Evolutionary conservation across 805 yeast genomes (phyloP), one percentile per base, ranked within the genome.

Genomic region (Nakazawaea wickerhamii): DNA sequence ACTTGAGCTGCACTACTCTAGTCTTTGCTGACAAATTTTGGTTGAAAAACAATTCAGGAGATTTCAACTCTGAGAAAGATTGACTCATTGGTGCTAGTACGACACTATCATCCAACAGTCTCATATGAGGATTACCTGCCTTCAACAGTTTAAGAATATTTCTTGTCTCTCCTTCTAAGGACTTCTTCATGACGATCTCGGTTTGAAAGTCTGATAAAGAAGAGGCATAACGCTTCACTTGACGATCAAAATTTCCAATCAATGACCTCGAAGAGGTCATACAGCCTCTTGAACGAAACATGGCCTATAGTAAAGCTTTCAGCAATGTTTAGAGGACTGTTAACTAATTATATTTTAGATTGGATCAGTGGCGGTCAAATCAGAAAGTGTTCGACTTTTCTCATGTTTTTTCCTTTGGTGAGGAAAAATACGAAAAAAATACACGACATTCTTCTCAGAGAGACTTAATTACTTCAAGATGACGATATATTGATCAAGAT

Each of bases 171-270:
- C 40, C 42, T 19, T 48, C 48, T 11, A 47, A 22, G 9, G 50
- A 38, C 36, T 47, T 46, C 32, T 30, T 45, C 35, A 48, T 30
- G 19, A 47, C 26, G 28, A 49, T 27, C 26, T 50, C 50, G n/a
- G 47, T 49, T 33, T 48, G 53, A 26, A 44, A 37, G 32, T 47
- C 43, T 17, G 55, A 45, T 19, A 53, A 31, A 36, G 51, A 51
- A 15, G 50, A 47, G 9, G 46, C 48, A 38, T 27, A 31, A 22
- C 18, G 35, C 25, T 26, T 39, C 19, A 23, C 25, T 14, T 39
- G 30, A 18, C 10, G 8, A 7, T 39, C 18, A 18, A 25, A 23
- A 10, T 17, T 22, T 18, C 38, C 26, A 5, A 13, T 19, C 15
- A 32, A 13, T 26, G 27, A 25, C 18, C 28, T 30, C 4, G 39